These are phyloP conservation scores for Wickerhamomyces mucosus DNA, from an alignment of 805 yeast genomes.

Conservation along the genomic window DNA sequence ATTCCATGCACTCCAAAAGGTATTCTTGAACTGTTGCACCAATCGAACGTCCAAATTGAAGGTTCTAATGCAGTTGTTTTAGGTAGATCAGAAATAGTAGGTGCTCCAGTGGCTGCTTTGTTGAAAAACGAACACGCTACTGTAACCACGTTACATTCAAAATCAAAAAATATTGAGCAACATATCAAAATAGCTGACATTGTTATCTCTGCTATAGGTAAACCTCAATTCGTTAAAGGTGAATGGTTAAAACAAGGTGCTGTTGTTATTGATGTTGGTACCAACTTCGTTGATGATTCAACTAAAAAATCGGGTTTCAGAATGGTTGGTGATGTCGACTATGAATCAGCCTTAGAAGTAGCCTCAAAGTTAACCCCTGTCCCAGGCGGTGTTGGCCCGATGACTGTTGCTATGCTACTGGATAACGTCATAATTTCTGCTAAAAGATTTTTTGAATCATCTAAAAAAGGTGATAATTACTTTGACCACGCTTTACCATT, in stretches of 20 bases:
- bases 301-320: conserved; percentile 68
- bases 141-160: conserved; percentile 79
- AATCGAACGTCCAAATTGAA: conserved; percentile 53
- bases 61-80: conserved; percentile 86
- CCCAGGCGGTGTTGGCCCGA: conserved; percentile 99
- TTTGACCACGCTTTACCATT: conserved; percentile 48
- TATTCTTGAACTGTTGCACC: conserved; percentile 67
- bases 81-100: conserved; percentile 95
- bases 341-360: conserved; percentile 46
- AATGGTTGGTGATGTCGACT: conserved; percentile 95
- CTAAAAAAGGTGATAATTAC: conserved; percentile 35
- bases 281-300: conserved; percentile 75
- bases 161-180: conserved; percentile 50
- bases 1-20: conserved; percentile 97
- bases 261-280: conserved; percentile 90
- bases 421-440: conserved; percentile 80
- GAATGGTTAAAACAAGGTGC: conserved; percentile 83
- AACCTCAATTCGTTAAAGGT: conserved; percentile 74
- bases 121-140: conserved; percentile 70
- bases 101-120: conserved; percentile 83
- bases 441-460: conserved; percentile 35
- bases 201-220: conserved; percentile 87
- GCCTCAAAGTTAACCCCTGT: conserved; percentile 86
- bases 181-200: conserved; percentile 68
- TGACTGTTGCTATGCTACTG: conserved; percentile 96